phyloP scores from a whole-genome alignment of 306 rosid genomes.

The Cyamopsis tetragonoloba region DNA sequence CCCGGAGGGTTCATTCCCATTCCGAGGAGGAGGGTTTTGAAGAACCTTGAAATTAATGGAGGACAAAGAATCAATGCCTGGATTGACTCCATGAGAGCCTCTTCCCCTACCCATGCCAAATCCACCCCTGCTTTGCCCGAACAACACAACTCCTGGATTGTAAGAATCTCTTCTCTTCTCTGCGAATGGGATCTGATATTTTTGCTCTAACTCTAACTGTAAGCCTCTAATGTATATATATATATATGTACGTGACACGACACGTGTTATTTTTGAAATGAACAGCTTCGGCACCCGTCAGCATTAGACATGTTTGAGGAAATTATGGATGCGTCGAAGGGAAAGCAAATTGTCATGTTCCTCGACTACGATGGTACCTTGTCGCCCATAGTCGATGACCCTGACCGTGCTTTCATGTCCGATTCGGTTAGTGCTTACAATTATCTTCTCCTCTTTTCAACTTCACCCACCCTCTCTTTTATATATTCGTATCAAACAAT shows the following conservation, averaged over 20 bases:
- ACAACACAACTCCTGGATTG: constrained; percentile 64
- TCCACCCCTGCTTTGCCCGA: constrained; percentile 51
- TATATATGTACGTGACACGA: no score
- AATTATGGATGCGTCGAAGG: constrained; percentile 67
- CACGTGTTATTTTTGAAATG: background rate
- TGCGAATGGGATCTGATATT: background rate
- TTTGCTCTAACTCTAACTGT: no score
- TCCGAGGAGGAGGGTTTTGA: constrained; percentile 48
- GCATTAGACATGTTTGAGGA: constrained; percentile 83
- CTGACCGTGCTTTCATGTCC: constrained; percentile 87
- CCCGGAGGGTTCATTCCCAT: constrained; percentile 61
- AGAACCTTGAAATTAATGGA: constrained; percentile 71
- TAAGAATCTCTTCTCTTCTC: constrained; percentile 25
- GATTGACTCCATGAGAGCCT: constrained; percentile 90
- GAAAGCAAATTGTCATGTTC: constrained; percentile 83
- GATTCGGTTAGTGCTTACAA: constrained; percentile 44
- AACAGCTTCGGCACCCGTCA: constrained; percentile 76
- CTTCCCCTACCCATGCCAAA: constrained; percentile 72
- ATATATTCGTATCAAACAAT: background rate
- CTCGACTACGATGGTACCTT: constrained; percentile 91
- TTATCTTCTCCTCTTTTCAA: no score
- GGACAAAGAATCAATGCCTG: constrained; percentile 64
- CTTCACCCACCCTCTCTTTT: no score
- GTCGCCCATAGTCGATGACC: constrained; percentile 86
- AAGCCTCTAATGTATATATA: background rate